A percentile compares a stretch with the other conserved stretches of the same genome.
These are phyloP conservation scores for Podospora pseudocomata DNA, from an alignment of 495 filamentous ascomycete species.

Conservation along the genomic window DNA sequence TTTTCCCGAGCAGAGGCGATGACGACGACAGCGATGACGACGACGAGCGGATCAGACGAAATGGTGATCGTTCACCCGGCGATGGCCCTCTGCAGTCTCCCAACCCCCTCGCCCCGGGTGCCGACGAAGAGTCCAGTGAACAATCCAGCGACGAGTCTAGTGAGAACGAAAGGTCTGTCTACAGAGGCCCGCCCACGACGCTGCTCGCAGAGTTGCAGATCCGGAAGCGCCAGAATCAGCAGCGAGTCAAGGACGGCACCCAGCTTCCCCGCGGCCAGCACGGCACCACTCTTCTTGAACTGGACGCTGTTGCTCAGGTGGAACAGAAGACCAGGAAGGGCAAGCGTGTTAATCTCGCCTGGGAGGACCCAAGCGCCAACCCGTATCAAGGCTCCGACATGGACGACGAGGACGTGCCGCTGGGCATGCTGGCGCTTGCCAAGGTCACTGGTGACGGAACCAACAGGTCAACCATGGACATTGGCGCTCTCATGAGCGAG, in stretches of 20 bases:
- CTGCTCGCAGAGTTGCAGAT: conserved; percentile 88
- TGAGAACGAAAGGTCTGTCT: conserved; percentile 41
- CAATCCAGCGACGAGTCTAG: conserved; percentile 35
- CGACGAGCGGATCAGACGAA: neutral
- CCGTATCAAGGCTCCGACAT: conserved; percentile 48
- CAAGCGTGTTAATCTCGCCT: conserved; percentile 78
- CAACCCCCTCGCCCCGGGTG: conserved; percentile 23
- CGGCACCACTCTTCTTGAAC: conserved; percentile 84
- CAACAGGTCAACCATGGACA: conserved; percentile 38
- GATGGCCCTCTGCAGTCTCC: conserved; percentile 18
- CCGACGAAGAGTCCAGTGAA: conserved; percentile 25
- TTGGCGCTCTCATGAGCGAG: conserved; percentile 48
- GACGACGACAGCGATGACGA: conserved; percentile 23
- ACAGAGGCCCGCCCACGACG: conserved; percentile 74
- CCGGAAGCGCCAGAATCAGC: conserved; percentile 78
- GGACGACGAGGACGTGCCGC: conserved; percentile 71
- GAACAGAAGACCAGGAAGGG: conserved; percentile 70
- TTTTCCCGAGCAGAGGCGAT: conserved; percentile 22
- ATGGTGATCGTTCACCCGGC: conserved; percentile 7
- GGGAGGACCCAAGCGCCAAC: conserved; percentile 64
- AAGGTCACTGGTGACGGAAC: conserved; percentile 43
- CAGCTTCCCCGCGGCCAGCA: conserved; percentile 73
- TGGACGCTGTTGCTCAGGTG: conserved; percentile 87
- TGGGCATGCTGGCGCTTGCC: conserved; percentile 72
- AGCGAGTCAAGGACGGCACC: conserved; percentile 64